Percentiles rank a stretch among this genome's conserved stretches.
Evolutionary conservation across 768 basidiomycete species (phyloP).

Genomic region (Naganishia friedmannii): DNA sequence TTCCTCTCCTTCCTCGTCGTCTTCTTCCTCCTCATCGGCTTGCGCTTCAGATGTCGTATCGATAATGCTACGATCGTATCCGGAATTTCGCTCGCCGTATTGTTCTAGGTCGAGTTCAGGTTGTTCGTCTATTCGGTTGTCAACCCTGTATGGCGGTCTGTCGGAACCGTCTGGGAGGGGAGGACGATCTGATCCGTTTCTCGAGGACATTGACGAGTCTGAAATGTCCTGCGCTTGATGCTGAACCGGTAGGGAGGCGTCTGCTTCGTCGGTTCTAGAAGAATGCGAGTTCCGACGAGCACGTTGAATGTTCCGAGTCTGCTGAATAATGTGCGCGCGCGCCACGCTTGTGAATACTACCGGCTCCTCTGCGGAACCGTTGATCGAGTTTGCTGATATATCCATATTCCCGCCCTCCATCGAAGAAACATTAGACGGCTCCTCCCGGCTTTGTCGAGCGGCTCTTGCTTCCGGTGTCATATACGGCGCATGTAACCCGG

Average conservation of each 20-base stretch:
- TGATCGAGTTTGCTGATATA: background rate
- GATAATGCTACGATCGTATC: background rate
- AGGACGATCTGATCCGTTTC: background rate
- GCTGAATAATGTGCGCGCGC: background rate
- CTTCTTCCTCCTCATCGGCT: background rate
- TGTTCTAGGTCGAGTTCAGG: conserved; percentile 7
- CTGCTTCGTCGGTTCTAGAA: background rate
- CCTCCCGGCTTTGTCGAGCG: background rate
- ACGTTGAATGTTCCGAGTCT: background rate
- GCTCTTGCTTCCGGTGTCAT: background rate
- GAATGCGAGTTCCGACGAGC: background rate
- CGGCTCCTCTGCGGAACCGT: background rate
- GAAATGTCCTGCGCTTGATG: background rate
- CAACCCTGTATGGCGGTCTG: background rate
- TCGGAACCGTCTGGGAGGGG: background rate
- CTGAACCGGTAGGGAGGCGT: background rate
- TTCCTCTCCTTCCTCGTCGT: conserved; percentile 1
- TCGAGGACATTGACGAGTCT: conserved; percentile 3
- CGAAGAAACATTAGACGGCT: background rate
- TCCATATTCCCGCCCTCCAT: background rate
- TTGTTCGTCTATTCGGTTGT: conserved; percentile 1
- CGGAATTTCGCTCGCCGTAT: background rate
- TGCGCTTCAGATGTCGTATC: background rate
- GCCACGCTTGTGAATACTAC: background rate
- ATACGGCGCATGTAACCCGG: background rate